phyloP scores from a whole-genome alignment of 1,139 yeast genomes.

The Geotrichum fermentans region DNA sequence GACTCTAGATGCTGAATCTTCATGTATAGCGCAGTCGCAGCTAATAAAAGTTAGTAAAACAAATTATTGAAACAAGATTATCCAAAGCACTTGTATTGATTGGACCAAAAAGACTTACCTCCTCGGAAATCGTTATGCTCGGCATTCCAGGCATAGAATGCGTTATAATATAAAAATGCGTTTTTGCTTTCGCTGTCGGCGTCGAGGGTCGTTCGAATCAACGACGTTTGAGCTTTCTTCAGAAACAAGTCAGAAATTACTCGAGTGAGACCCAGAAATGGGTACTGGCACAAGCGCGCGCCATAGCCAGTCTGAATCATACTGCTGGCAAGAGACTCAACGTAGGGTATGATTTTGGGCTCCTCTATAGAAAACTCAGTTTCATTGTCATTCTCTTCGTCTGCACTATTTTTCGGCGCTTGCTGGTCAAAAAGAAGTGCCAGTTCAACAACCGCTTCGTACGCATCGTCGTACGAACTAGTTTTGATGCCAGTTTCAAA shows the following conservation, averaged over 20 bases:
- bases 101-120: constrained; percentile 21
- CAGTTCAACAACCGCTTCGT: constrained; percentile 32
- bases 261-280: constrained; percentile 33
- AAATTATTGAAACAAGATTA: not conserved
- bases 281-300: constrained; percentile 29
- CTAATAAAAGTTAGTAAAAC: constrained; percentile 17
- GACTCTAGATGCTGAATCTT: constrained; percentile 25
- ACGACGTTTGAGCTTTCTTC: constrained; percentile 4
- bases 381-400: not conserved
- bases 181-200: constrained; percentile 2
- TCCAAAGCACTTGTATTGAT: not conserved
- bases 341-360: constrained; percentile 10
- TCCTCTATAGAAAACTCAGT: no score
- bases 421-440: constrained; percentile 9
- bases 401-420: not conserved
- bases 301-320: constrained; percentile 29
- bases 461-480: constrained; percentile 32
- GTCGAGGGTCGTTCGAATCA: not conserved
- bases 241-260: constrained; percentile 27
- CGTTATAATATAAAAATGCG: constrained; percentile 26
- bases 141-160: constrained; percentile 36
- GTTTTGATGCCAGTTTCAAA: constrained; percentile 28
- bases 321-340: constrained; percentile 25
- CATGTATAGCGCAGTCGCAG: constrained; percentile 27
- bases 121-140: constrained; percentile 34